These are phyloP conservation scores for Pugionium dolabratum DNA, from an alignment of 345 rosid species.

Conservation along the genomic window DNA sequence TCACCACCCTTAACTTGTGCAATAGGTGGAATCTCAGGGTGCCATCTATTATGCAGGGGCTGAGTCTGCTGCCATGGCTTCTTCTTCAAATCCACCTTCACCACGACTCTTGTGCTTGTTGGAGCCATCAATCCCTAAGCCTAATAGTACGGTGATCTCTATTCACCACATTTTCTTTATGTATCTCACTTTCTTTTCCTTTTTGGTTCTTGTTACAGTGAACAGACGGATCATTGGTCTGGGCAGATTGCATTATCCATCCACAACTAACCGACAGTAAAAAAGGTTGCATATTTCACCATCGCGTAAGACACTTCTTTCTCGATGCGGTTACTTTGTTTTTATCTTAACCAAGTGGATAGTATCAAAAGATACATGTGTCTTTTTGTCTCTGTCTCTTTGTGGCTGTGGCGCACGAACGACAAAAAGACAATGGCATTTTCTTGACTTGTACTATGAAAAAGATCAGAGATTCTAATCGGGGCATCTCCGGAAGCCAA, in stretches of 20 bases:
- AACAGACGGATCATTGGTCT: constrained; percentile 5
- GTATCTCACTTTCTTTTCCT: background rate
- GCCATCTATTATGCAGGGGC: constrained; percentile 82
- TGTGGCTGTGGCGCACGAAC: background rate
- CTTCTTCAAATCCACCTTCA: constrained; percentile 65
- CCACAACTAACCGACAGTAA: background rate
- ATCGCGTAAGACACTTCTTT: background rate
- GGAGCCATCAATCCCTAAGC: constrained; percentile 54
- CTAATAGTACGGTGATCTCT: background rate
- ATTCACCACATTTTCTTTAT: background rate
- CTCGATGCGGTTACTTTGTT: background rate
- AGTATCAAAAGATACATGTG: background rate
- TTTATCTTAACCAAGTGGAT: constrained; percentile 23
- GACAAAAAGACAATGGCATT: constrained; percentile 1
- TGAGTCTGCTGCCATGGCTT: constrained; percentile 66
- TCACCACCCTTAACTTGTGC: constrained; percentile 52
- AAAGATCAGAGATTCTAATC: too few relatives aligned
- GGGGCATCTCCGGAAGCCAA: too few relatives aligned
- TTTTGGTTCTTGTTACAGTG: background rate
- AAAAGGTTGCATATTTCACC: background rate
- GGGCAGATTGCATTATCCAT: constrained; percentile 21
- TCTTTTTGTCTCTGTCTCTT: background rate
- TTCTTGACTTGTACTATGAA: too few relatives aligned
- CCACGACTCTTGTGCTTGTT: constrained; percentile 52
- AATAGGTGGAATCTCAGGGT: constrained; percentile 64